A percentile compares a stretch with the other conserved stretches of the same genome.
Conservation (phyloP, 352 stramenopile genomes). For the Globisporangium viniferum region DNA sequence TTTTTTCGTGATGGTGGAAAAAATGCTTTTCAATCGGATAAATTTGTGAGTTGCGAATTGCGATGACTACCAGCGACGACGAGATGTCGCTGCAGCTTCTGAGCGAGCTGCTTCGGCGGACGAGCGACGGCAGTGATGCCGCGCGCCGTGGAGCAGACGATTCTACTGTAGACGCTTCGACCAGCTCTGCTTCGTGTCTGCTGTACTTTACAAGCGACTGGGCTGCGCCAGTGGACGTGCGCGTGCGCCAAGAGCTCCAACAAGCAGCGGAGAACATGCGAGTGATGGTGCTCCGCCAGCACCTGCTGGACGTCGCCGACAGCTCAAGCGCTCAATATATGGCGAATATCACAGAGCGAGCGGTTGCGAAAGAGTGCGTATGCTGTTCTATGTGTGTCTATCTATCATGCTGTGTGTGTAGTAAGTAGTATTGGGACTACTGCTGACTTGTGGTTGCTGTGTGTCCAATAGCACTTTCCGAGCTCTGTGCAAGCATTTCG, state of each 20-base stretch:
- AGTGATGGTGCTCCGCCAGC: constrained; percentile 28
- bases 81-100: not conserved
- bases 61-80: not conserved
- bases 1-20: too few species aligned
- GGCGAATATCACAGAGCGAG: not conserved
- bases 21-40: too few species aligned
- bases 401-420: not conserved
- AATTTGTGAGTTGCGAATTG: too few species aligned
- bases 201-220: constrained; percentile 52
- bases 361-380: constrained; percentile 5
- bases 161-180: not conserved
- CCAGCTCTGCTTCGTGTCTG: not conserved
- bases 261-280: constrained; percentile 8
- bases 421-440: not conserved
- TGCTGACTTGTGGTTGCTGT: not conserved
- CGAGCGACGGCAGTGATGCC: not conserved
- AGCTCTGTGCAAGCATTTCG: constrained; percentile 36
- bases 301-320: constrained; percentile 13
- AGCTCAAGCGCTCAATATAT: not conserved
- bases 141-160: not conserved
- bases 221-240: constrained; percentile 29
- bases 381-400: not conserved
- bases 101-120: not conserved
- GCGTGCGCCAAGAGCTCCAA: constrained; percentile 23
- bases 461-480: constrained; percentile 28